Evolutionary conservation across 495 filamentous ascomycete species (phyloP), one percentile per base, ranked within the genome.

Genomic region (Xylaria telfairii): DNA sequence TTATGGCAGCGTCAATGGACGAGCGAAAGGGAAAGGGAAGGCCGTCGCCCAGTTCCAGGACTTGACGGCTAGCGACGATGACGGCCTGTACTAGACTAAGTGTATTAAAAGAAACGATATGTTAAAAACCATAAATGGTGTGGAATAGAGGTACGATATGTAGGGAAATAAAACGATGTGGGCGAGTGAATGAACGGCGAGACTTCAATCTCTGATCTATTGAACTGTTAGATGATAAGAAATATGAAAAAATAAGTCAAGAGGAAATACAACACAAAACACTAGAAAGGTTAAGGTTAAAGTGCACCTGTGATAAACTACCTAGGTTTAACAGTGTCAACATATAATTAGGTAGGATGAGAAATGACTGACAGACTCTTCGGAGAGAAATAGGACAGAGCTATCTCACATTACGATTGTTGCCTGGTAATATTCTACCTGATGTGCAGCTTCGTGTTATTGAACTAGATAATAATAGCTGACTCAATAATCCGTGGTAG

Each of bases 11-110:
- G 24, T 69, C 70, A 77, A 77, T 41, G 75, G 74, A 46, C 68
- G 67, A 54, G 68, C 73, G 44, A 86, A 85, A 54, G 83, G 81
- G 19, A 90, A 90, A 71, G 86, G 84, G 28, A 89, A 88, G 74
- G 81, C 76, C 30, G 71, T 81, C 12, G 78, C 75, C 19, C 63
- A 71, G 47, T 81, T 79, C 71, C 73, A 74, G 67, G 76, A 81
- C 26, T 71, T 73, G 37, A 80, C 78, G 42, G 78, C 75, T 60
- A 80, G 76, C 56, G 78, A 76, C 42, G 78, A 80, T 46, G 78
- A 80, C 2, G 74, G 70, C 8, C 49, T 79, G 54, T 80, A 79
- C 44, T 79, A 67, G 66, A 64, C 13, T 17, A 28, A 6, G 24
- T 10, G 26, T 30, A 64, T 4, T n/a, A 32, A 24, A 24, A 56